A percentile compares a stretch with the other conserved stretches of the same genome.
Evolutionary conservation across 2,329 filamentous ascomycete species (phyloP).

Genomic region (Neonectria coccinea): DNA sequence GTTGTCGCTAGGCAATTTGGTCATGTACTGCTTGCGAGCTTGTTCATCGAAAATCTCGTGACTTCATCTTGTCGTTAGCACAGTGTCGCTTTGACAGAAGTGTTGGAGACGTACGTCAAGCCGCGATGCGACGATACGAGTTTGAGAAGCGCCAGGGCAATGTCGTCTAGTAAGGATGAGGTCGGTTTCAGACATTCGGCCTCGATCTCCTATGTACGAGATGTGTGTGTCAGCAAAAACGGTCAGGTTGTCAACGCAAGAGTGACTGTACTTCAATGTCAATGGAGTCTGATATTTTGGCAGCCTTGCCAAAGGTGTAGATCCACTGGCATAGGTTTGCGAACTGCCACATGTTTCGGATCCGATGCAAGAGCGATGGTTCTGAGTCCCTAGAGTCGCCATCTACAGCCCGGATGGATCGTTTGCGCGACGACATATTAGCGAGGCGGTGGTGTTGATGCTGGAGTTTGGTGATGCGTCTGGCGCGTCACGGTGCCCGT

Average conservation of each 20-base stretch:
- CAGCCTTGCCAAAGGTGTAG: constrained; percentile 85
- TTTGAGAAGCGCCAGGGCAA: constrained; percentile 89
- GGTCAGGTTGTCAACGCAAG: constrained; percentile 11
- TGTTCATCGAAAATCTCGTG: constrained; percentile 93
- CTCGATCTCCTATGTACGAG: constrained; percentile 78
- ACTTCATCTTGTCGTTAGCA: constrained; percentile 58
- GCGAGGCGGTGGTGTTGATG: constrained; percentile 33
- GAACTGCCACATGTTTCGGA: constrained; percentile 96
- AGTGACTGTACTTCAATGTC: constrained; percentile 80
- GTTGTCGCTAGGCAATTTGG: constrained; percentile 83
- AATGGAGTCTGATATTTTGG: constrained; percentile 90
- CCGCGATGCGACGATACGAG: constrained; percentile 94
- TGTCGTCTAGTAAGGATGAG: constrained; percentile 80
- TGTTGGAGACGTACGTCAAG: constrained; percentile 75
- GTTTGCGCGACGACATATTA: constrained; percentile 47
- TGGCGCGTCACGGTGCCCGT: constrained; percentile 45
- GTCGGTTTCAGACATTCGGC: constrained; percentile 85
- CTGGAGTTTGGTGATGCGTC: constrained; percentile 18
- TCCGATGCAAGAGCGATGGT: constrained; percentile 62
- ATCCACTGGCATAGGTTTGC: constrained; percentile 95
- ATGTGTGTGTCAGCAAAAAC: constrained; percentile 7
- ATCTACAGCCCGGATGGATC: constrained; percentile 38
- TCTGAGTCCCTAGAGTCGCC: constrained; percentile 32
- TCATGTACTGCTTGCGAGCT: constrained; percentile 85
- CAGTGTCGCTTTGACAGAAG: not conserved